Percentiles rank a stretch among this genome's conserved stretches.
These are phyloP conservation scores for Boletus hoseneyae DNA, from an alignment of 1,284 basidiomycete genomes.

Conservation along the genomic window DNA sequence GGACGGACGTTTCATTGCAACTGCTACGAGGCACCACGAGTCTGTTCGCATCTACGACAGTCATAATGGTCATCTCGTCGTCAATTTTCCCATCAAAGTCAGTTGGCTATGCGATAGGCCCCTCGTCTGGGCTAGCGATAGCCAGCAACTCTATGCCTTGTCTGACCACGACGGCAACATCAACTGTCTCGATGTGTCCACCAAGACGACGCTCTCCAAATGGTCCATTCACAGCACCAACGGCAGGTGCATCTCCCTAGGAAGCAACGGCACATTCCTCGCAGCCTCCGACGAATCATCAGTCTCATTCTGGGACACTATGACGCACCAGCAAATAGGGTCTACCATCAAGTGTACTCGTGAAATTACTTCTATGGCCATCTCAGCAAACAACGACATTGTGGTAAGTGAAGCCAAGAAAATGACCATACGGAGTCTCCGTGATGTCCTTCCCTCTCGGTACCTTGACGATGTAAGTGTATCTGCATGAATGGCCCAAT, in stretches of 20 bases:
- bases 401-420: not conserved
- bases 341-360: too few species aligned
- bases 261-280: not conserved
- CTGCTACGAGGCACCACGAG: too few species aligned
- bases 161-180: too few species aligned
- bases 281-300: not conserved
- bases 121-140: too few species aligned
- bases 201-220: not conserved
- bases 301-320: not conserved
- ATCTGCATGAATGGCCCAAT: not conserved
- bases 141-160: too few species aligned
- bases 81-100: too few species aligned
- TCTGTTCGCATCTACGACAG: too few species aligned
- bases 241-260: not conserved
- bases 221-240: not conserved
- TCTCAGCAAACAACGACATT: not conserved
- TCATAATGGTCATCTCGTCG: too few species aligned
- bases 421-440: not conserved
- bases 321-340: not conserved
- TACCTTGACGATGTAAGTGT: slow-evolving; percentile 8
- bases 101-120: too few species aligned
- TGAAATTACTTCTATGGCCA: too few species aligned
- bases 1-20: too few species aligned
- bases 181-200: too few species aligned
- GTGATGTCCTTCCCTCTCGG: not conserved